A percentile compares a stretch with the other conserved stretches of the same genome.
Evolutionary conservation across 441 rosid species (phyloP).

Genomic region (Populus trichocarpa): DNA sequence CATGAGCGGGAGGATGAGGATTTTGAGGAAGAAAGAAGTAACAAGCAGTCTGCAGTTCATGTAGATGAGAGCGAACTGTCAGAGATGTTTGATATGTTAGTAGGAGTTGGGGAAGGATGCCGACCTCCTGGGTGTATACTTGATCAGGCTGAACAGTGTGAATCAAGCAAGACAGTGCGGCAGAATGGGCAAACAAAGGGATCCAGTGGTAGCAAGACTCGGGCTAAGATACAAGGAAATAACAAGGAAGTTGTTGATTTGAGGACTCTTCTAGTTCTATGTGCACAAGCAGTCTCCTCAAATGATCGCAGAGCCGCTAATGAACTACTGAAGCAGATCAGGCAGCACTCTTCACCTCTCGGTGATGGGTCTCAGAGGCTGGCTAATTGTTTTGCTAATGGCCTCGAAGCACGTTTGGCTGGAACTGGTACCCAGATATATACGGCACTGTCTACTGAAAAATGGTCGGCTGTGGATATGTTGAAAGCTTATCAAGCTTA

Average conservation of each 20-base stretch:
- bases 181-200: constrained; percentile 20
- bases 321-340: constrained; percentile 50
- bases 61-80: constrained; percentile 26
- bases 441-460: neutral
- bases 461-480: constrained; percentile 29
- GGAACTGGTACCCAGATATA: constrained; percentile 45
- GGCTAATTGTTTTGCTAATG: constrained; percentile 64
- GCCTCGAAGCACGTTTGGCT: constrained; percentile 69
- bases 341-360: constrained; percentile 52
- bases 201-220: constrained; percentile 18
- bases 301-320: constrained; percentile 48
- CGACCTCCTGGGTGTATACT: constrained; percentile 4
- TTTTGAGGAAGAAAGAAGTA: constrained; percentile 35
- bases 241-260: constrained; percentile 37
- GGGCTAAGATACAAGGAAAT: constrained; percentile 27
- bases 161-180: constrained; percentile 13
- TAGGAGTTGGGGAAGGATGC: constrained; percentile 3
- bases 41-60: constrained; percentile 27
- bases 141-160: constrained; percentile 3
- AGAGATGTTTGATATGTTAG: constrained; percentile 37
- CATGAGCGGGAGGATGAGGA: constrained; percentile 23
- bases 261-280: constrained; percentile 35
- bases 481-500: constrained; percentile 52
- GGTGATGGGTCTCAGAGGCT: constrained; percentile 77
- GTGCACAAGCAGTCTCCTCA: constrained; percentile 43